Conservation (phyloP, 495 filamentous ascomycete genomes). For the Talaromyces borbonicus region DNA sequence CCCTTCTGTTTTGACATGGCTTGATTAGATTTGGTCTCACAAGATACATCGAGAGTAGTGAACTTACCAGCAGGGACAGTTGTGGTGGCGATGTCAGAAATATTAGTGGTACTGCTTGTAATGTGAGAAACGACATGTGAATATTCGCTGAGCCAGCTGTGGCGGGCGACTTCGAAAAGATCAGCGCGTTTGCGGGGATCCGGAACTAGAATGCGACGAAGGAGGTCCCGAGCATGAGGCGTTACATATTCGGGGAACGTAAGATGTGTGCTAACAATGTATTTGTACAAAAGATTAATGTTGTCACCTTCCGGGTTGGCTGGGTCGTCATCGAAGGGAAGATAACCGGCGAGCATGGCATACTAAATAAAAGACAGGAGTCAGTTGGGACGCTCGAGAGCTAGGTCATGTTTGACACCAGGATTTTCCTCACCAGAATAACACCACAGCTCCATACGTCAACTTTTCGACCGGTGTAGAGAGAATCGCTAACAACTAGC, state of each 20-base stretch:
- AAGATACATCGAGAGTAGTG: slow-evolving; percentile 6
- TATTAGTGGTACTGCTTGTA: slow-evolving; percentile 85
- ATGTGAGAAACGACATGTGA: slow-evolving; percentile 91
- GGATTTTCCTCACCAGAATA: slow-evolving; percentile 92
- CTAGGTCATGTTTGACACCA: slow-evolving; percentile 23
- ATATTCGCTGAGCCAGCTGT: slow-evolving; percentile 97
- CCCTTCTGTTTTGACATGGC: slow-evolving; percentile 24
- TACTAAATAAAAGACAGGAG: slow-evolving; percentile 47
- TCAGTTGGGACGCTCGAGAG: not conserved
- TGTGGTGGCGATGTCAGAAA: slow-evolving; percentile 73
- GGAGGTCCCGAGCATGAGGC: slow-evolving; percentile 86
- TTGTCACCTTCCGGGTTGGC: slow-evolving; percentile 98
- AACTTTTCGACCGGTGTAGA: slow-evolving; percentile 96
- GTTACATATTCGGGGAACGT: slow-evolving; percentile 99
- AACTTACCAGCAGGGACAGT: slow-evolving; percentile 58
- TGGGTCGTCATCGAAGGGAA: slow-evolving; percentile 98
- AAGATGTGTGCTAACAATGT: slow-evolving; percentile 93
- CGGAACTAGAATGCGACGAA: slow-evolving; percentile 90
- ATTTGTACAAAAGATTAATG: slow-evolving; percentile 98
- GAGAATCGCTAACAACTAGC: slow-evolving; percentile 90
- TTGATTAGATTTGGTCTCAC: slow-evolving; percentile 17
- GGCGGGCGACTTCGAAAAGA: slow-evolving; percentile 92
- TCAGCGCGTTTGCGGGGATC: slow-evolving; percentile 92
- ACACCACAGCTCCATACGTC: slow-evolving; percentile 99
- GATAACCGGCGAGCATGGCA: slow-evolving; percentile 95